These are phyloP conservation scores for Barnettozyma californica DNA, from an alignment of 805 yeast genomes.

Conservation along the genomic window DNA sequence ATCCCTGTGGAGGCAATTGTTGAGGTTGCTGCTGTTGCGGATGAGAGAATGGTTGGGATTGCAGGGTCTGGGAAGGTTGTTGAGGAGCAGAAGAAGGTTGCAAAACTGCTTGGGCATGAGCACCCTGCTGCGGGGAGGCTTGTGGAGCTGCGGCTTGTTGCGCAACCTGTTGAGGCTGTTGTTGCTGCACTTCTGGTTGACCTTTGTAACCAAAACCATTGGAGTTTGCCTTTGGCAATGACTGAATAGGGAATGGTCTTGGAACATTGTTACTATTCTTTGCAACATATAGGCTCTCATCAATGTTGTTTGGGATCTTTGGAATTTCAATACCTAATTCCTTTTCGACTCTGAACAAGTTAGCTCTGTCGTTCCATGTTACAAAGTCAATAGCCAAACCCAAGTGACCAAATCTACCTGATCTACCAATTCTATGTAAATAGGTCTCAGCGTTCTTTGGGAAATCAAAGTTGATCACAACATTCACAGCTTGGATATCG, in stretches of 20 bases:
- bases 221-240: conserved; percentile 38
- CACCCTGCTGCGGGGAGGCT: conserved; percentile 20
- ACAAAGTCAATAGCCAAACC: conserved; percentile 96
- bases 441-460: conserved; percentile 98
- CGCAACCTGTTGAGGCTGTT: conserved; percentile 22
- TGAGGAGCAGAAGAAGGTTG: conserved; percentile 15
- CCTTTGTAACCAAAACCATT: conserved; percentile 41
- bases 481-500: conserved; percentile 98
- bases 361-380: conserved; percentile 95
- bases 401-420: conserved; percentile 97
- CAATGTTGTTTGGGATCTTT: conserved; percentile 94
- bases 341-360: conserved; percentile 90
- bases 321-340: conserved; percentile 96
- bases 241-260: conserved; percentile 78
- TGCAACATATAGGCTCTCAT: conserved; percentile 82
- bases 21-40: conserved; percentile 15
- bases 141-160: conserved; percentile 1
- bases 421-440: conserved; percentile 95
- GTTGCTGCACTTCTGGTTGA: conserved; percentile 31
- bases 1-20: conserved; percentile 20
- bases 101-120: conserved; percentile 12
- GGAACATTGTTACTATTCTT: conserved; percentile 72
- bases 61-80: conserved; percentile 14
- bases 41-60: conserved; percentile 10
- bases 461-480: conserved; percentile 96